Conservation (phyloP, 2,329 filamentous ascomycete genomes). For the Fusarium denticulatum region DNA sequence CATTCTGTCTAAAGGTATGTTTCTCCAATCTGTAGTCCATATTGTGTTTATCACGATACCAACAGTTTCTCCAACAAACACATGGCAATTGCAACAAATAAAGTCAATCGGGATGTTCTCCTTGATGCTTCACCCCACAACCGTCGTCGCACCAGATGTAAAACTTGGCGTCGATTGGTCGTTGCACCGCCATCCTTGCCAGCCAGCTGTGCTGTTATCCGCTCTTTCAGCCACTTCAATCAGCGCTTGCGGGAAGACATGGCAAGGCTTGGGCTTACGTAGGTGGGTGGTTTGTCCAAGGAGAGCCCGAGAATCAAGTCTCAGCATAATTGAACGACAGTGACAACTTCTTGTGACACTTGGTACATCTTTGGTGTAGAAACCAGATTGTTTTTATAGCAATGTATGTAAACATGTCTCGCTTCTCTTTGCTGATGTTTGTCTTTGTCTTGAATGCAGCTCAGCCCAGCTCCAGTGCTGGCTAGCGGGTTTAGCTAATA, state of each 20-base stretch:
- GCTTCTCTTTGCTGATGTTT: not conserved
- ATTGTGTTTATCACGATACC: no score
- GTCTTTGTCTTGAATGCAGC: conserved; percentile 6
- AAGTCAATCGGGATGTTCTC: conserved; percentile 11
- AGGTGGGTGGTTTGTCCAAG: not conserved
- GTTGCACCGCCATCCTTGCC: conserved; percentile 20
- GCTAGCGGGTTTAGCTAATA: conserved; percentile 7
- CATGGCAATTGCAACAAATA: not conserved
- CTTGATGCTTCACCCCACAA: conserved; percentile 10
- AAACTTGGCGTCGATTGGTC: not conserved
- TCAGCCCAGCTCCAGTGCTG: conserved; percentile 1
- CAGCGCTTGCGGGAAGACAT: conserved; percentile 6
- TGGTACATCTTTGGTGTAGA: not conserved
- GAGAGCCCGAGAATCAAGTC: not conserved
- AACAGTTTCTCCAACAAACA: not conserved
- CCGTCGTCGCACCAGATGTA: conserved; percentile 14
- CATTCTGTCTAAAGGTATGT: not conserved
- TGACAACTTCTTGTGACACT: not conserved
- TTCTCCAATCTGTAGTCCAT: not conserved
- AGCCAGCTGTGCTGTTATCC: not conserved
- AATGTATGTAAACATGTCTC: not conserved
- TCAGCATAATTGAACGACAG: not conserved
- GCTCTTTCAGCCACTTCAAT: conserved; percentile 28
- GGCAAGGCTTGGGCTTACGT: conserved; percentile 19
- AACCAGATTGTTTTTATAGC: not conserved